phyloP scores from a whole-genome alignment of 768 basidiomycete species.

The Artomyces pyxidatus region DNA sequence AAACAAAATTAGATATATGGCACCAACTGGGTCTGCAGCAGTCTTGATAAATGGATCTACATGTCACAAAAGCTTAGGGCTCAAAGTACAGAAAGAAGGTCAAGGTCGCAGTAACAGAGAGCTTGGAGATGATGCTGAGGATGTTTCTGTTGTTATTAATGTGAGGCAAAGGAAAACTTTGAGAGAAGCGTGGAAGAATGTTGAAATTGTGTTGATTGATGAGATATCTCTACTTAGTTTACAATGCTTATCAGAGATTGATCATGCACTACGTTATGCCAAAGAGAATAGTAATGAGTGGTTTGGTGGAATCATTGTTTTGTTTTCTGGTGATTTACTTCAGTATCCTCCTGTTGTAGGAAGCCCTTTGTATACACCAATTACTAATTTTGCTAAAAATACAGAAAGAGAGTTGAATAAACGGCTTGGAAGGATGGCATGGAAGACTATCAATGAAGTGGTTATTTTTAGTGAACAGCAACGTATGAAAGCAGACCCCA shows the following conservation, averaged over 20 bases:
- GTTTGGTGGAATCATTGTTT: slow-evolving; percentile 25
- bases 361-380: slow-evolving; percentile 21
- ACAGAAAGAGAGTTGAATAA: not conserved
- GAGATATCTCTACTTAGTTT: slow-evolving; percentile 22
- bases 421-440: not conserved
- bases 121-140: slow-evolving; percentile 4
- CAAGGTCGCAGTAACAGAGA: not conserved
- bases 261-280: slow-evolving; percentile 21
- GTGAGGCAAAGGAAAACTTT: slow-evolving; percentile 10
- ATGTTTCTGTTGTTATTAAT: slow-evolving; percentile 14
- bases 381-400: slow-evolving; percentile 2
- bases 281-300: slow-evolving; percentile 13
- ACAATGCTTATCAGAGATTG: slow-evolving; percentile 18
- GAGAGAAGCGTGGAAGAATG: slow-evolving; percentile 20
- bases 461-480: slow-evolving; percentile 13
- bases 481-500: slow-evolving; percentile 19
- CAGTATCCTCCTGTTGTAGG: slow-evolving; percentile 27
- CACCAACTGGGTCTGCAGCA: slow-evolving; percentile 26
- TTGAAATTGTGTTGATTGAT: slow-evolving; percentile 22
- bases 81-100: slow-evolving; percentile 8
- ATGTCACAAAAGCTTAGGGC: slow-evolving; percentile 19
- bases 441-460: not conserved
- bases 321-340: slow-evolving; percentile 28
- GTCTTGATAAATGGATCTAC: slow-evolving; percentile 24
- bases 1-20: slow-evolving; percentile 20